phyloP scores from a whole-genome alignment of 257 asterid genomes.

The Cynanchum wilfordii region DNA sequence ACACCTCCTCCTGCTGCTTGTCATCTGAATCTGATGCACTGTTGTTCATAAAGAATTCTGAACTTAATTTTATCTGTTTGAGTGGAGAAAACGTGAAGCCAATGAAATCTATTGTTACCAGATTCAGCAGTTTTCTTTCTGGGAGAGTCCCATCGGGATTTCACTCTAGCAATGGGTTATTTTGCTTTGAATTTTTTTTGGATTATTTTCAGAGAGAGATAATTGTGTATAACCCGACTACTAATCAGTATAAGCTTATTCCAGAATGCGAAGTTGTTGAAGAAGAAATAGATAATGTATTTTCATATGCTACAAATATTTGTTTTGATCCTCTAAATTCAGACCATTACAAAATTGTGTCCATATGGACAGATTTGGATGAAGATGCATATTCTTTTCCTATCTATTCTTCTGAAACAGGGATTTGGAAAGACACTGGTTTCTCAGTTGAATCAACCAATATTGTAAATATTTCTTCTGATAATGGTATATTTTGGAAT shows the following conservation, averaged over 20 bases:
- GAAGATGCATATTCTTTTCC: neutral
- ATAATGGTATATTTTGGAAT: too few relatives aligned
- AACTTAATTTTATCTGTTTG: neutral
- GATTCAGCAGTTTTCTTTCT: neutral
- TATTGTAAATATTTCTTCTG: slow-evolving; percentile 4
- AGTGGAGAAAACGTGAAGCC: neutral
- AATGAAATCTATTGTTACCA: neutral
- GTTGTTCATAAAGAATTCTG: neutral
- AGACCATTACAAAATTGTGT: too few relatives aligned
- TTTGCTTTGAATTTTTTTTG: neutral
- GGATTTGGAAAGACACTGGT: slow-evolving; percentile 6
- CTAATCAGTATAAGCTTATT: slow-evolving; percentile 9
- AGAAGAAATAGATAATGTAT: too few relatives aligned
- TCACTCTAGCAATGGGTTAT: slow-evolving; percentile 18
- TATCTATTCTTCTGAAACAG: slow-evolving; percentile 13
- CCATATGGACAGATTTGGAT: neutral
- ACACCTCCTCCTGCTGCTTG: neutral
- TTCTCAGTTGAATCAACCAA: neutral
- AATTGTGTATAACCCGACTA: slow-evolving; percentile 23
- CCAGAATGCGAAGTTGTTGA: too few relatives aligned
- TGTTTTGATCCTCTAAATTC: too few relatives aligned
- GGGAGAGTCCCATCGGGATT: neutral
- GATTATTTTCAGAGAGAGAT: neutral
- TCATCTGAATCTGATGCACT: neutral
- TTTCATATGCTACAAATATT: too few relatives aligned